Evolutionary conservation across 768 basidiomycete species (phyloP).

Genomic region (Russula dissimulans): DNA sequence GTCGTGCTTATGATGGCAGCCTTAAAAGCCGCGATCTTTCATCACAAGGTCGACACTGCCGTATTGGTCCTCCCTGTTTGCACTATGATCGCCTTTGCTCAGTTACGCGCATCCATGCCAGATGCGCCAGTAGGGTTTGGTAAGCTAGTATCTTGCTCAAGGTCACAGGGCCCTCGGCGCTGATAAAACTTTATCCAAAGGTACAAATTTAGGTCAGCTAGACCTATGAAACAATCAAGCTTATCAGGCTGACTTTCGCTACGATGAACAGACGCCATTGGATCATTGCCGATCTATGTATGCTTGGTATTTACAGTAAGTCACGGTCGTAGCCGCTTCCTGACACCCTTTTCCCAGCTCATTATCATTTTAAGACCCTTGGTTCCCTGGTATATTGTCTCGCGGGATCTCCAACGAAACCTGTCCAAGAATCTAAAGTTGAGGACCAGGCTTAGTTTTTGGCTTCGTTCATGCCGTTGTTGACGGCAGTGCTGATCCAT

Average conservation of each 20-base stretch:
- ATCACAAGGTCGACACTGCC: slow-evolving; percentile 18
- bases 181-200: background rate
- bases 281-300: slow-evolving; percentile 9
- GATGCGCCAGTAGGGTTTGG: slow-evolving; percentile 23
- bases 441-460: no score
- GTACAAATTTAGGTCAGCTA: slow-evolving; percentile 10
- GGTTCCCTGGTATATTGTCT: slow-evolving; percentile 2
- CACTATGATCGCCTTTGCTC: slow-evolving; percentile 25
- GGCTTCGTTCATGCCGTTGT: no score
- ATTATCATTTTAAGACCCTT: background rate
- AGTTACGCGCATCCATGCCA: slow-evolving; percentile 22
- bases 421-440: background rate
- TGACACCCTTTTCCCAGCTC: background rate
- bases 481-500: no score
- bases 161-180: background rate
- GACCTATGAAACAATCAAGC: background rate
- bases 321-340: background rate
- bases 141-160: background rate
- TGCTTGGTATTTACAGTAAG: slow-evolving; percentile 9
- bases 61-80: slow-evolving; percentile 22
- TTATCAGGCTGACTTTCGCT: background rate
- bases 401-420: background rate
- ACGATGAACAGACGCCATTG: slow-evolving; percentile 1
- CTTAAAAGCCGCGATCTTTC: slow-evolving; percentile 18
- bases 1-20: slow-evolving; percentile 3